Evolutionary conservation across 2,329 filamentous ascomycete genomes (phyloP).

Genomic region (Clonostachys byssicola): DNA sequence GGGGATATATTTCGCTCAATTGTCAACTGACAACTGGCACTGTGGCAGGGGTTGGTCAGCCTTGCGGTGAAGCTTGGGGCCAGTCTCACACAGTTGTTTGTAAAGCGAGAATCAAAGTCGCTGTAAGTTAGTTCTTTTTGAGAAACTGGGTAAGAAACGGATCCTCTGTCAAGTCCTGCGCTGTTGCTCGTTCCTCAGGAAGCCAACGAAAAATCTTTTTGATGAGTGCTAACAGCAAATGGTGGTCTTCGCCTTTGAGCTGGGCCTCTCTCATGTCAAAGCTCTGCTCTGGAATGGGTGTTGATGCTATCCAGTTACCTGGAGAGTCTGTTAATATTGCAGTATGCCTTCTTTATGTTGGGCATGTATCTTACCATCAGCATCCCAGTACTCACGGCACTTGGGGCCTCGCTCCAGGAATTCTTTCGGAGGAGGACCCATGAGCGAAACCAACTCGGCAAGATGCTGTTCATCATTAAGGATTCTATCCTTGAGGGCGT

Average conservation of each 20-base stretch:
- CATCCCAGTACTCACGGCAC: conserved; percentile 12
- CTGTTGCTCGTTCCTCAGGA: conserved; percentile 11
- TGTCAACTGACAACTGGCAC: too few relatives aligned
- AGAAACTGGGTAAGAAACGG: neutral
- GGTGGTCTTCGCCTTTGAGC: conserved; percentile 12
- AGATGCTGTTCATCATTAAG: conserved; percentile 19
- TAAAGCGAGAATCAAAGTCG: too few relatives aligned
- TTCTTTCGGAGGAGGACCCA: conserved; percentile 24
- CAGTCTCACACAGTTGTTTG: too few relatives aligned
- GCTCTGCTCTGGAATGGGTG: conserved; percentile 14
- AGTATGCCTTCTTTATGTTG: neutral
- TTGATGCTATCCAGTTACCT: conserved; percentile 17
- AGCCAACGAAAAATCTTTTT: conserved; percentile 13
- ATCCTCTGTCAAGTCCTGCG: conserved; percentile 10
- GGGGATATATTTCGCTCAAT: too few relatives aligned
- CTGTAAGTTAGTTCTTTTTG: too few relatives aligned
- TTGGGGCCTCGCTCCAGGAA: conserved; percentile 22
- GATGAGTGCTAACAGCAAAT: conserved; percentile 9
- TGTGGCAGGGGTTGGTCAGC: too few relatives aligned
- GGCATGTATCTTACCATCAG: conserved; percentile 6
- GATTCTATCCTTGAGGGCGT: conserved; percentile 9
- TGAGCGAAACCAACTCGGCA: conserved; percentile 26
- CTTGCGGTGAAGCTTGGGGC: too few relatives aligned
- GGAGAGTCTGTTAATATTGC: too few relatives aligned
- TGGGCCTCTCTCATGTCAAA: conserved; percentile 12